These are phyloP conservation scores for Pichia exigua DNA, from an alignment of 805 yeast species.

Conservation along the genomic window DNA sequence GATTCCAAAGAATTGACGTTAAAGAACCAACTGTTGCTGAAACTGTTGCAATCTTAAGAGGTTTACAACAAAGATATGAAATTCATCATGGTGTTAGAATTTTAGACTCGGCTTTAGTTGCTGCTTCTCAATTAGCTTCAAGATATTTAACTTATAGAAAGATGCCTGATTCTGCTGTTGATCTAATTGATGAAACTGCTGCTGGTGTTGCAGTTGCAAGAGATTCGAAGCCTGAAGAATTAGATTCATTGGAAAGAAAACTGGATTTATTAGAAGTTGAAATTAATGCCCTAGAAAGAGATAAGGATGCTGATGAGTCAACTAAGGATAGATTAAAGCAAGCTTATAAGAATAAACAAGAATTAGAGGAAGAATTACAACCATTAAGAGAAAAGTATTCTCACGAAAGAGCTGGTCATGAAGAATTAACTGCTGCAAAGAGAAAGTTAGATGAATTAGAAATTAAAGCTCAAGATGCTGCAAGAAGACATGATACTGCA, in stretches of 20 bases:
- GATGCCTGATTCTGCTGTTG: constrained; percentile 95
- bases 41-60: constrained; percentile 93
- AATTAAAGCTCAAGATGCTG: constrained; percentile 91
- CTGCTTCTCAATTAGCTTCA: constrained; percentile 92
- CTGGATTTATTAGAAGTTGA: constrained; percentile 89
- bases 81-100: constrained; percentile 97
- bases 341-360: constrained; percentile 74
- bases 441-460: constrained; percentile 88
- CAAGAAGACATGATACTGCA: constrained; percentile 90
- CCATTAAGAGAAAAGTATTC: constrained; percentile 82
- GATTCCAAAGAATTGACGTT: constrained; percentile 96
- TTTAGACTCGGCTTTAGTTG: constrained; percentile 85
- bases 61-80: constrained; percentile 90
- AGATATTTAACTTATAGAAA: constrained; percentile 92
- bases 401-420: constrained; percentile 86
- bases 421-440: constrained; percentile 81
- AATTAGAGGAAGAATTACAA: constrained; percentile 71
- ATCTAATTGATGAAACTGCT: constrained; percentile 90
- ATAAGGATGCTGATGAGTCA: constrained; percentile 71
- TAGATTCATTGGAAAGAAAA: constrained; percentile 90
- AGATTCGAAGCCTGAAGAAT: constrained; percentile 95
- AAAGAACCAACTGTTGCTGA: constrained; percentile 88
- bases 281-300: constrained; percentile 94
- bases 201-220: constrained; percentile 97
- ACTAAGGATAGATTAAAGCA: constrained; percentile 79